These are phyloP conservation scores for Syzygium aromaticum DNA, from an alignment of 345 rosid species.

Conservation along the genomic window DNA sequence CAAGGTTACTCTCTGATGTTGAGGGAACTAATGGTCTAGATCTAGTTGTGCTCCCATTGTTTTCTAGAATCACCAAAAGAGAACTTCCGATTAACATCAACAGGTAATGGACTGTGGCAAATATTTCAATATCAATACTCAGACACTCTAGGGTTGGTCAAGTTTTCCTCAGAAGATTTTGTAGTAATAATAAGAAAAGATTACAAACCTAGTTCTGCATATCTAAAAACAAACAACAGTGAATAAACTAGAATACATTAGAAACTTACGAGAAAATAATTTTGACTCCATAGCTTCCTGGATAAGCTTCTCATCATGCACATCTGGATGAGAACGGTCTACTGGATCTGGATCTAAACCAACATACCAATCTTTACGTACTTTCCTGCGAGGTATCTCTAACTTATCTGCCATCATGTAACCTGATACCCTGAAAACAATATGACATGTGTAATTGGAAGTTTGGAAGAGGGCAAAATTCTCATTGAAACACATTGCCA, in stretches of 20 bases:
- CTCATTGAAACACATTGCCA: not conserved
- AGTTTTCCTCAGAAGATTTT: not conserved
- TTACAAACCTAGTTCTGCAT: not conserved
- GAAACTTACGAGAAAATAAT: constrained; percentile 46
- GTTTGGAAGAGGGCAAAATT: not conserved
- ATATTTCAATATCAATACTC: not conserved
- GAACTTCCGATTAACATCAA: not conserved
- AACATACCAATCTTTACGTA: constrained; percentile 82
- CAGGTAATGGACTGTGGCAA: not conserved
- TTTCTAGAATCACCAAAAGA: constrained; percentile 30
- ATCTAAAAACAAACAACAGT: not conserved
- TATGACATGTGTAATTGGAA: not conserved
- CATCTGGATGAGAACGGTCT: constrained; percentile 95
- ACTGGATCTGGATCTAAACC: constrained; percentile 84
- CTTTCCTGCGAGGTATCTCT: constrained; percentile 84
- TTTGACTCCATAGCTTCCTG: constrained; percentile 50
- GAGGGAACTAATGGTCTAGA: constrained; percentile 30
- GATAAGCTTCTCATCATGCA: constrained; percentile 60
- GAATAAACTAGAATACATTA: not conserved
- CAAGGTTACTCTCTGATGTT: constrained; percentile 23
- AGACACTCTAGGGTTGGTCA: not conserved
- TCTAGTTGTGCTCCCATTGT: constrained; percentile 29
- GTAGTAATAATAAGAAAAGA: not conserved
- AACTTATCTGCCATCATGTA: constrained; percentile 92
- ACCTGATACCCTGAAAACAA: constrained; percentile 70